Base-by-base conservation (phyloP, 305 asterid genomes). In the Stenogyne calaminthoides region DNA sequence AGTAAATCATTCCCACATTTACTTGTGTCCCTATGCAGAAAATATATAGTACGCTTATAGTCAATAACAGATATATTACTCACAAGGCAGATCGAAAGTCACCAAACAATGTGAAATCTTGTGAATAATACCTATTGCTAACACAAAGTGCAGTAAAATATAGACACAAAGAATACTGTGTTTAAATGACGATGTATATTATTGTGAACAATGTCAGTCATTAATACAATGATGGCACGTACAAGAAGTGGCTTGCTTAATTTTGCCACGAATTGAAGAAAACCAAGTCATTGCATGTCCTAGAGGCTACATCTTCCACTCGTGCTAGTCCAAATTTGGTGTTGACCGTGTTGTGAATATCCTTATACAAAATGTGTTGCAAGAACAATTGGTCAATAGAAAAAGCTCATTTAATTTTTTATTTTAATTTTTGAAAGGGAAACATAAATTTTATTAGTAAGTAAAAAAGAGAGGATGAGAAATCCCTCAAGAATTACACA, bases 31-130 rank as follows among this genome's bases (percentile, higher is more conserved):
- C 22, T 56, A 12, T 11, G 58, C 12, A 2, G 19, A 46, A 67
- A 32, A 58, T n/a, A 29, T 29, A 62, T 15, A 42, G 22, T 20
- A 36, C 12, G 14, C 36, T 14, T 1, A 18, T 3, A 9, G 25
- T 49, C 32, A 49, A 27, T 51, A 69, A 40, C 56, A n/a, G 25
- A 64, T 70, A 60, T 49, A 47, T 3, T 42, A 70, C 40, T 20
- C 47, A 3, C 4, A 10, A 1, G 32, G 22, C 47, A 49, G 56
- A 67, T 56, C 10, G 0, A 51, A 60, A 55, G 36, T 40, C 37
- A 15, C 22, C 27, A 14, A 9, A 16, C 15, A 52, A 49, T 51
- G n/a, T 51, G 37, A 18, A 18, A 19, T 55, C 3, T 19, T 20
- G 60, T 57, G 44, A 55, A 20, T 59, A 40, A n/a, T 34, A 3